A percentile compares a stretch with the other conserved stretches of the same genome.
These are phyloP conservation scores for Pisolithus marmoratus DNA, from an alignment of 768 basidiomycete species.

Conservation along the genomic window DNA sequence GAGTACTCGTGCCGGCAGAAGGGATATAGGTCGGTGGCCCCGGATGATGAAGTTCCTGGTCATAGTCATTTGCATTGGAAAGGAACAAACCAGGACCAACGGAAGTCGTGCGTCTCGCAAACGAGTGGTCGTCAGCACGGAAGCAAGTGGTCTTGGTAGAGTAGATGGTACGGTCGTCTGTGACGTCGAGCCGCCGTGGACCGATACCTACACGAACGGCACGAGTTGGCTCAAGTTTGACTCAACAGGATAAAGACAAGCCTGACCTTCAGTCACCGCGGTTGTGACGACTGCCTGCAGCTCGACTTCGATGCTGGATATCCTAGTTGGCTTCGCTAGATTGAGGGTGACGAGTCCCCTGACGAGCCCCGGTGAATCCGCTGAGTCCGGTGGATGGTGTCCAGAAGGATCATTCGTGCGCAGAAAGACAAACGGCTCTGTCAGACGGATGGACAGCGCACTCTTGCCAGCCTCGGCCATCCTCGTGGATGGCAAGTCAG, in stretches of 20 bases:
- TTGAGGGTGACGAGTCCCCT: conserved; percentile 61
- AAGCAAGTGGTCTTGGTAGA: conserved; percentile 73
- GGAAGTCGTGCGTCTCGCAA: conserved; percentile 13
- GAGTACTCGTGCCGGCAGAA: neutral
- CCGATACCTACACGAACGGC: conserved; percentile 44
- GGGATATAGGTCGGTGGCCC: neutral
- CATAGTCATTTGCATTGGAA: neutral
- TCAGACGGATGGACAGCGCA: conserved; percentile 51
- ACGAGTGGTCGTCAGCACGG: conserved; percentile 46
- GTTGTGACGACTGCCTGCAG: conserved; percentile 64
- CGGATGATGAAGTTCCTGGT: neutral
- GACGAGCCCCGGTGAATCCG: conserved; percentile 56
- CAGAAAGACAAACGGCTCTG: conserved; percentile 73
- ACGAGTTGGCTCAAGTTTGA: neutral
- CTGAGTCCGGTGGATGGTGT: conserved; percentile 25
- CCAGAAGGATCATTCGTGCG: conserved; percentile 46
- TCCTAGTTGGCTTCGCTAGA: conserved; percentile 72
- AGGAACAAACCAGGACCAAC: conserved; percentile 17
- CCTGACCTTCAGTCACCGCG: conserved; percentile 80
- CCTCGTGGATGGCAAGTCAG: neutral
- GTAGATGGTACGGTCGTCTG: conserved; percentile 70
- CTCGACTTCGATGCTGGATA: conserved; percentile 81
- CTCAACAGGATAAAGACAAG: neutral
- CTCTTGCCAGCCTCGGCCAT: conserved; percentile 28
- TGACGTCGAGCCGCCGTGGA: conserved; percentile 64